Conservation (phyloP, 306 rosid genomes). For the Parietaria judaica region DNA sequence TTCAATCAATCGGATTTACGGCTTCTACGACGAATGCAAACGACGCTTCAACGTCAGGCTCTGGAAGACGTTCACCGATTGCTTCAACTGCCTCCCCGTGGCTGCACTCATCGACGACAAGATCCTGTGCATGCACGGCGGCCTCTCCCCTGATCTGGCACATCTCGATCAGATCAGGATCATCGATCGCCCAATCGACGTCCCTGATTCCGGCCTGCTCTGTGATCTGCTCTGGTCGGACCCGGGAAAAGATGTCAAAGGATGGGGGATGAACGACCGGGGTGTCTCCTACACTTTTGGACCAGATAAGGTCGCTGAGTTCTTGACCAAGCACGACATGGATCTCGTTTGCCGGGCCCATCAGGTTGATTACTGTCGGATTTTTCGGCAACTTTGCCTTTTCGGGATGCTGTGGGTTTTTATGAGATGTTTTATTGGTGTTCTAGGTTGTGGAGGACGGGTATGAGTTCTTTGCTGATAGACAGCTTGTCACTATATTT, state of each 20-base stretch:
- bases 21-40: conserved; percentile 37
- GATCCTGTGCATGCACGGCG: conserved; percentile 39
- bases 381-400: not conserved
- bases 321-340: conserved; percentile 33
- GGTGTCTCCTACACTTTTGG: conserved; percentile 39
- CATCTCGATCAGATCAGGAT: conserved; percentile 31
- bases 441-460: conserved; percentile 38
- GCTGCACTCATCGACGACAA: conserved; percentile 37
- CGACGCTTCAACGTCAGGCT: conserved; percentile 35
- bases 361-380: conserved; percentile 16
- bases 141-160: conserved; percentile 33
- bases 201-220: conserved; percentile 34
- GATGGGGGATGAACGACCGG: conserved; percentile 40
- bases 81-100: conserved; percentile 38
- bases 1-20: conserved; percentile 34
- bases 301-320: conserved; percentile 26
- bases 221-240: conserved; percentile 40
- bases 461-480: conserved; percentile 36
- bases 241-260: conserved; percentile 33
- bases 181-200: conserved; percentile 29
- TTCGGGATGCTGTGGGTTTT: not conserved
- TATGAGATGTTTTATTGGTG: conserved; percentile 3
- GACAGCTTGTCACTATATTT: conserved; percentile 38
- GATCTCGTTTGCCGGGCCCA: conserved; percentile 39
- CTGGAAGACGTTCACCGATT: conserved; percentile 32